A percentile compares a stretch with the other conserved stretches of the same genome.
Evolutionary conservation across 2,329 filamentous ascomycete genomes (phyloP).

Genomic region (Pestalotiopsis fici): DNA sequence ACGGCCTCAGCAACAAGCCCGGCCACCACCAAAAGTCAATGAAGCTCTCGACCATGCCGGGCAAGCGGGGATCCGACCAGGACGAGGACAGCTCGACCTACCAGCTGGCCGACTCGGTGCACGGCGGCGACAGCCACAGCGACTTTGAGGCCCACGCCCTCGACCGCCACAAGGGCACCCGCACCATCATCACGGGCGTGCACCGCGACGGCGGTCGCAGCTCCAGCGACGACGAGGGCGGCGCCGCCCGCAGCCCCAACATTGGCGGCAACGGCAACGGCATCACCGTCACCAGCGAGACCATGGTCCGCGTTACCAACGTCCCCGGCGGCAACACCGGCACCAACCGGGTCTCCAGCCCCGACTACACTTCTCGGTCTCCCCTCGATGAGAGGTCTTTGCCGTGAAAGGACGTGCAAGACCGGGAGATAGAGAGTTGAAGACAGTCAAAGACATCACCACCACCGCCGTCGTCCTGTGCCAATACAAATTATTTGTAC

Average conservation of each 20-base stretch:
- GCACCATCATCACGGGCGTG: constrained; percentile 2
- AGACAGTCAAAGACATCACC: background rate
- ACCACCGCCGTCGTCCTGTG: background rate
- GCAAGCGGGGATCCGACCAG: background rate
- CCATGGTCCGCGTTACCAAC: background rate
- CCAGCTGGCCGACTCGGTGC: background rate
- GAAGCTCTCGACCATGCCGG: constrained; percentile 4
- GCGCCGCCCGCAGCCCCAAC: background rate
- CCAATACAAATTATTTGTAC: background rate
- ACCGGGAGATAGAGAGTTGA: background rate
- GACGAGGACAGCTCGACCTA: background rate
- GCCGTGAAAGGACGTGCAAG: background rate
- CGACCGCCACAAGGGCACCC: background rate
- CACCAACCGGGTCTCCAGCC: background rate
- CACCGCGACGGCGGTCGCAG: background rate
- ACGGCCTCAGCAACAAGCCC: background rate
- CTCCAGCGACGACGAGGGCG: background rate
- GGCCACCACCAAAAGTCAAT: constrained; percentile 1
- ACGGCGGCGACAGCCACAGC: constrained; percentile 1
- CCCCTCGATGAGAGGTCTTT: constrained; percentile 1
- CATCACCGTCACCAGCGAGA: constrained; percentile 6
- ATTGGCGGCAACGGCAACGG: background rate
- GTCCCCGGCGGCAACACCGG: background rate
- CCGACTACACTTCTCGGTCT: background rate
- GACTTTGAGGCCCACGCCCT: constrained; percentile 5